A percentile compares a stretch with the other conserved stretches of the same genome.
Conservation (phyloP, 169 alveolate species). For the Cystoisospora suis region DNA sequence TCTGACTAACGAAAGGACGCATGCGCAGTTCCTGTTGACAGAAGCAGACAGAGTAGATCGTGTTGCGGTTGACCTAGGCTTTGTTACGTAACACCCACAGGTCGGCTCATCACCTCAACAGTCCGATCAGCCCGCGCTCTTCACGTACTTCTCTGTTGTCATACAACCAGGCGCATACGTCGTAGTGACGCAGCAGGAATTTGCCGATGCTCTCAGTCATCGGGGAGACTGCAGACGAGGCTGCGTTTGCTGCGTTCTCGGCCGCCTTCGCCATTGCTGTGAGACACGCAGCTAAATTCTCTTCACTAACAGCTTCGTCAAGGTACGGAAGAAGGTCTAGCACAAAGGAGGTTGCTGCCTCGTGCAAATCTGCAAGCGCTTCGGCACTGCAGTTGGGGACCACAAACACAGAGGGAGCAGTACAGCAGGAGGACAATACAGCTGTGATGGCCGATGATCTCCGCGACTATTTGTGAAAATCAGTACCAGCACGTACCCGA, state of each 20-base stretch:
- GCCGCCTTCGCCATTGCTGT: conserved; percentile 1
- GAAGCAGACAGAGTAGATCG: too few species aligned
- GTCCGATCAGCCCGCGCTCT: too few species aligned
- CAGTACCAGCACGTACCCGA: too few species aligned
- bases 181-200: not conserved
- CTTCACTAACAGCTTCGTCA: not conserved
- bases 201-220: not conserved
- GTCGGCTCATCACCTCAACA: too few species aligned
- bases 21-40: not conserved
- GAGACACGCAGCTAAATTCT: not conserved
- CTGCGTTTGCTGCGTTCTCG: not conserved
- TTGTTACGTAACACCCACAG: too few species aligned
- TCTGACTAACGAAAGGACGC: too few species aligned
- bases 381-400: not conserved
- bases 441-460: too few species aligned
- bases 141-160: not conserved
- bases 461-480: too few species aligned
- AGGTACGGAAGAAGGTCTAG: not conserved
- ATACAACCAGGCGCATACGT: conserved; percentile 27
- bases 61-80: too few species aligned
- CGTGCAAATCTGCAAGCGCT: not conserved
- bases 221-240: not conserved
- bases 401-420: too few species aligned
- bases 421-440: too few species aligned
- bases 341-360: not conserved